Conservation (phyloP, 192 early-diverging fungal genomes). For the Obelidium mucronatum region DNA sequence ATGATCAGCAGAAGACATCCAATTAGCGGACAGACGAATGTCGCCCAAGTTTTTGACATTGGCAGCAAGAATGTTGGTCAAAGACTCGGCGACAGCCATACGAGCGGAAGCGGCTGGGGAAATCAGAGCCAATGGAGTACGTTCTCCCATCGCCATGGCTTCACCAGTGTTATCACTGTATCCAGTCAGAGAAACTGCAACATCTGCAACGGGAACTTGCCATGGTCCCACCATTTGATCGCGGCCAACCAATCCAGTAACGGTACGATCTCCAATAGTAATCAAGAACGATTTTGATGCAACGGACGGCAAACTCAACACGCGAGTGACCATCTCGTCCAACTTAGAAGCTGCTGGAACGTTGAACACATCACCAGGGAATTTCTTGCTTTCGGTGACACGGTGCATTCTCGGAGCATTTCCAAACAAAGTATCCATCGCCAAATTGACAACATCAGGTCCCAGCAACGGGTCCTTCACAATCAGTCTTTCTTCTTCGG, state of each 20-base stretch:
- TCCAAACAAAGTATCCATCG: constrained; percentile 96
- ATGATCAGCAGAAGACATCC: constrained; percentile 96
- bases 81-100: constrained; percentile 95
- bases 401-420: constrained; percentile 97
- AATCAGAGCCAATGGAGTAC: constrained; percentile 85
- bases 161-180: constrained; percentile 83
- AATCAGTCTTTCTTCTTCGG: constrained; percentile 79
- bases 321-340: constrained; percentile 71
- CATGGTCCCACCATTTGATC: constrained; percentile 99
- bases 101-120: constrained; percentile 89
- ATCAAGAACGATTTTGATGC: constrained; percentile 96
- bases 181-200: constrained; percentile 86
- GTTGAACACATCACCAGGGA: constrained; percentile 62
- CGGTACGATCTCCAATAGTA: constrained; percentile 96
- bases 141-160: constrained; percentile 99
- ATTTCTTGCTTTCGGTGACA: constrained; percentile 60
- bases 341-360: constrained; percentile 50
- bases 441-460: constrained; percentile 85
- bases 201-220: constrained; percentile 95
- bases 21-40: constrained; percentile 93
- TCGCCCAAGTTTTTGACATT: constrained; percentile 74
- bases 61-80: constrained; percentile 93
- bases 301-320: constrained; percentile 87
- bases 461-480: constrained; percentile 78
- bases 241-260: constrained; percentile 93